phyloP scores from a whole-genome alignment of 2,329 filamentous ascomycete genomes.

The Penicillium sp. region DNA sequence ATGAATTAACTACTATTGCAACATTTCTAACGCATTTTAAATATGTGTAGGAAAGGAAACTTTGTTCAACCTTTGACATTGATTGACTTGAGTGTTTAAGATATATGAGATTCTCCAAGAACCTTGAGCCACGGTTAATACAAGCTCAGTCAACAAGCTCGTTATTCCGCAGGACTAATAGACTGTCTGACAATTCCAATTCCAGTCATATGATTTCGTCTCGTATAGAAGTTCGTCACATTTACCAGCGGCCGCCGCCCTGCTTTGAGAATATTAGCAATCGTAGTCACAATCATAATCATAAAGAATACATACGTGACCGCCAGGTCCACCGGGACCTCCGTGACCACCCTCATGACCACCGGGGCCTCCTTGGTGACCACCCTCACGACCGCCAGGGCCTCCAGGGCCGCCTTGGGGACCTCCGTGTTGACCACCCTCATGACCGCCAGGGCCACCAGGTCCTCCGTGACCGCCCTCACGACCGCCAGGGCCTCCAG shows the following conservation, averaged over 20 bases:
- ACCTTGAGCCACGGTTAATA: not conserved
- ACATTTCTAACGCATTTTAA: not conserved
- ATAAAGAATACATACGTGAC: not conserved
- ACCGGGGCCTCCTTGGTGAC: not conserved
- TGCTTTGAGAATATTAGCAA: not conserved
- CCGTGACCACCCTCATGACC: too few species aligned
- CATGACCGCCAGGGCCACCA: not conserved
- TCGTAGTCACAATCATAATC: not conserved
- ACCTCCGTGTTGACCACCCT: not conserved
- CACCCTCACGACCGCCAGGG: not conserved
- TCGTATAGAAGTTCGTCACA: not conserved
- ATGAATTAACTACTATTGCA: not conserved
- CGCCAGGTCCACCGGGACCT: not conserved
- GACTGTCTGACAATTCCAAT: not conserved
- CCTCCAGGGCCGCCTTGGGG: not conserved
- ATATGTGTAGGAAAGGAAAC: not conserved
- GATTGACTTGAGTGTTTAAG: not conserved
- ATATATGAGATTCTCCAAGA: not conserved
- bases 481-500: not conserved
- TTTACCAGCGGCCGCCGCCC: constrained; percentile 6
- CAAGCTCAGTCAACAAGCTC: not conserved
- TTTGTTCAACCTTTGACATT: not conserved
- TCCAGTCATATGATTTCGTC: not conserved
- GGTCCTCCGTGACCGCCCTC: not conserved
- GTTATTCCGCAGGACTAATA: not conserved